Base-by-base conservation (phyloP, 192 early-diverging fungal genomes). In the Jimgerdemannia flammicorona region DNA sequence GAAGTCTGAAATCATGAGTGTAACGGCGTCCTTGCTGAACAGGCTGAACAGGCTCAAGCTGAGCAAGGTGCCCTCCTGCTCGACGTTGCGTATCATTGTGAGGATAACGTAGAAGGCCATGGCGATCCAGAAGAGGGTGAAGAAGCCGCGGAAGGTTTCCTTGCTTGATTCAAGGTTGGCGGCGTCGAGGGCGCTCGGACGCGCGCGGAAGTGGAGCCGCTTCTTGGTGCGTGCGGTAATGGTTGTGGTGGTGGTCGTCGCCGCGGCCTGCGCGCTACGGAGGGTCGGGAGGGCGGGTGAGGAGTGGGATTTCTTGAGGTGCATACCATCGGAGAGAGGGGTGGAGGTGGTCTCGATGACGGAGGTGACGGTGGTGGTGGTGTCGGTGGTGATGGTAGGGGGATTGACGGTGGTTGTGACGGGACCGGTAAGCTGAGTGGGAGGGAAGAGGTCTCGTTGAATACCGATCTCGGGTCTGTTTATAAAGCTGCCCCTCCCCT, bases 81-180 rank as follows among this genome's bases (percentile, higher is more conserved):
- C 82, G 76, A 80, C 87, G 75, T 88, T 89, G 14, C 85, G 73
- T n/a, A 87, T 83, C 40, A 91, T 75, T 1, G 88, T 89, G 44
- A 86, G 85, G 40, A 92, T 65, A n/a, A 89, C 82, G 73, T 92
- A 93, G 66, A 87, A 87, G 10, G 83, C 88, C 88, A 96, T 93
- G 39, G 85, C 85, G 64, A 94, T 87, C 94, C 95, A 95, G 76
- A 95, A 96, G 19, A 95, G 81, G 2, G 89, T 91, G 78, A 92
- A 92, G 79, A 95, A 95, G 19, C 93, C 94, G 43, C 92, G 87
- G 80, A 87, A 89, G 7, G 79, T 70, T 66, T 84, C 81, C 44
- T 88, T 78, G 2, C 66, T 71, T 14, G 75, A 69, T 3, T 79
- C 75, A 44, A 77, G 75, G 66, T 78, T 74, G 3, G 78, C 67